Evolutionary conservation across 108 stramenopile genomes (phyloP).

Genomic region (Cyclotella baltica): DNA sequence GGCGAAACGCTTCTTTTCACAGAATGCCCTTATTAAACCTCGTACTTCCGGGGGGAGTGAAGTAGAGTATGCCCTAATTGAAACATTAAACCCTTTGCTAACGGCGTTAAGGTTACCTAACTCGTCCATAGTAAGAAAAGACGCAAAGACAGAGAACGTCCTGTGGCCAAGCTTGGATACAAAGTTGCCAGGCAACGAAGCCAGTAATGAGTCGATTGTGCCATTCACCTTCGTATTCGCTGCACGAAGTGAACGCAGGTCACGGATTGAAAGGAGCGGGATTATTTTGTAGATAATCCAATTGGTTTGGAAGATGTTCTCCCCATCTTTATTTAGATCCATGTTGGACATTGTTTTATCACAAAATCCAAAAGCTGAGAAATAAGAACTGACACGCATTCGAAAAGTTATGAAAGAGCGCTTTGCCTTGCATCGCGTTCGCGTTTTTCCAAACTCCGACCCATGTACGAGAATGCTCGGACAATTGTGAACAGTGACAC

Average conservation of each 20-base stretch:
- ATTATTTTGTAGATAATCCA: background rate
- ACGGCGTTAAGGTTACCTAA: background rate
- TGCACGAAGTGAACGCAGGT: background rate
- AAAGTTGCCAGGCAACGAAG: background rate
- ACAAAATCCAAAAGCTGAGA: too few relatives aligned
- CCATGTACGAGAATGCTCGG: too few relatives aligned
- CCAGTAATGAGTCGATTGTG: background rate
- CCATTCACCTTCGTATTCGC: background rate
- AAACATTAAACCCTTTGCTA: background rate
- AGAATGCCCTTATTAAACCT: background rate
- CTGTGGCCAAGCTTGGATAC: background rate
- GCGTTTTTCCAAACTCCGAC: too few relatives aligned
- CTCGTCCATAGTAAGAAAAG: background rate
- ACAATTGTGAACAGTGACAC: too few relatives aligned
- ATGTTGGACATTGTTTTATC: too few relatives aligned
- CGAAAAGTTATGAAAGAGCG: too few relatives aligned
- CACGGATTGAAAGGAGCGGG: background rate
- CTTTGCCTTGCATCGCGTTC: too few relatives aligned
- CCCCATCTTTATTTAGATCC: background rate
- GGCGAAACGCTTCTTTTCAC: background rate
- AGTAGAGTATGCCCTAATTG: background rate
- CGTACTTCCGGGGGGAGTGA: background rate
- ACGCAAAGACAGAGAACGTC: background rate
- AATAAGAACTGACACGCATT: too few relatives aligned
- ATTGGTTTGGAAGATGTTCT: background rate